Percentiles rank a stretch among this genome's conserved stretches.
Evolutionary conservation across 2,329 filamentous ascomycete genomes (phyloP).

Genomic region (Neofusicoccum laricinum): DNA sequence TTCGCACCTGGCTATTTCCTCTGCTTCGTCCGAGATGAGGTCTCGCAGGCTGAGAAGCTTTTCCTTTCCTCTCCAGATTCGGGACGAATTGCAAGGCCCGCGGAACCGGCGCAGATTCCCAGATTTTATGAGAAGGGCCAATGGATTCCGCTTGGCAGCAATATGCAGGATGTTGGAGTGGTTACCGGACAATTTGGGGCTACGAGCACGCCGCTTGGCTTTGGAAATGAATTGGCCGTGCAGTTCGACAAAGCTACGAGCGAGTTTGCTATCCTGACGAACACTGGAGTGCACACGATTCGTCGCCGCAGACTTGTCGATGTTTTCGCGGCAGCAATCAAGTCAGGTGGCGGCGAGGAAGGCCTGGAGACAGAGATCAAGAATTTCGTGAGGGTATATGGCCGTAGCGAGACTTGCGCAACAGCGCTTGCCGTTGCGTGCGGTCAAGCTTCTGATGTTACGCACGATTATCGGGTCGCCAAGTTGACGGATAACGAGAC

Average conservation of each 20-base stretch:
- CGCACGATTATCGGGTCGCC: constrained; percentile 66
- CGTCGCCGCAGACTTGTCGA: constrained; percentile 83
- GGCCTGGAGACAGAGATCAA: constrained; percentile 78
- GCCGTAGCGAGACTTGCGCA: constrained; percentile 82
- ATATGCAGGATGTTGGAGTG: constrained; percentile 74
- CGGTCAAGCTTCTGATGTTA: constrained; percentile 82
- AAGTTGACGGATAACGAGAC: constrained; percentile 78
- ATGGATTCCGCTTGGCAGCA: constrained; percentile 72
- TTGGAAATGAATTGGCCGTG: constrained; percentile 93
- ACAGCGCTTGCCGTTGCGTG: constrained; percentile 93
- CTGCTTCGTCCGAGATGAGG: constrained; percentile 62
- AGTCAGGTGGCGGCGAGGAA: constrained; percentile 68
- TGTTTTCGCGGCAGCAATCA: constrained; percentile 80
- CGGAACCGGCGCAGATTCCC: constrained; percentile 51
- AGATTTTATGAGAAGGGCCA: constrained; percentile 76
- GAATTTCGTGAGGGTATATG: constrained; percentile 81
- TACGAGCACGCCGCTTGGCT: constrained; percentile 67
- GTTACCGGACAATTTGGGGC: constrained; percentile 66
- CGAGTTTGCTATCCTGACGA: constrained; percentile 89
- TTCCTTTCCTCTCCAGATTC: constrained; percentile 88
- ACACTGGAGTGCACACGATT: constrained; percentile 83
- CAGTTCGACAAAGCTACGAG: constrained; percentile 82
- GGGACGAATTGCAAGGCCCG: constrained; percentile 67
- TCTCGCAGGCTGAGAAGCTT: constrained; percentile 57
- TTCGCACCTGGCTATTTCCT: constrained; percentile 91